Percentiles rank a stretch among this genome's conserved stretches.
Evolutionary conservation across 345 rosid genomes (phyloP).

Genomic region (Leavenworthia alabamica): DNA sequence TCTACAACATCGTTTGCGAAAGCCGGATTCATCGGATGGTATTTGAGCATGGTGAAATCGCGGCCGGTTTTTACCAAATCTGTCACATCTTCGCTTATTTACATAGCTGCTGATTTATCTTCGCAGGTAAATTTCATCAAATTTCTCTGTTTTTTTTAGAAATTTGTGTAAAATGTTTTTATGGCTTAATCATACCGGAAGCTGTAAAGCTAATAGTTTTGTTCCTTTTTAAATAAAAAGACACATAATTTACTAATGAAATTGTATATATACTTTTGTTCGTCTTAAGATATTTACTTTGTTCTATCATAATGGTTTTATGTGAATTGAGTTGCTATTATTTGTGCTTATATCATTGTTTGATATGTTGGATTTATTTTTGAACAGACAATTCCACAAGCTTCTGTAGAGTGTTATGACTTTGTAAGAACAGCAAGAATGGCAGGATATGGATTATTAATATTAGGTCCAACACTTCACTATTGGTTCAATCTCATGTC

Average conservation of each 20-base stretch:
- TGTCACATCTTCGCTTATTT: constrained; percentile 56
- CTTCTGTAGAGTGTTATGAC: constrained; percentile 55
- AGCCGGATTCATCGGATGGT: constrained; percentile 66
- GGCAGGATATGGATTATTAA: constrained; percentile 74
- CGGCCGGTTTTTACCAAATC: constrained; percentile 79
- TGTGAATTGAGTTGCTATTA: background rate
- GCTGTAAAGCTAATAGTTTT: background rate
- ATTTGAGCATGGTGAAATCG: constrained; percentile 74
- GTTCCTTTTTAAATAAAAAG: background rate
- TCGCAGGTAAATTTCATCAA: constrained; percentile 52
- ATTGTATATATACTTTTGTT: background rate
- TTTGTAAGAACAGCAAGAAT: constrained; percentile 66
- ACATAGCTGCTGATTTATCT: constrained; percentile 79
- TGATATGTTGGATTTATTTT: constrained; percentile 5
- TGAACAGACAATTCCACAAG: constrained; percentile 43
- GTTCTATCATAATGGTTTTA: background rate
- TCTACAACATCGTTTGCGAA: constrained; percentile 2
- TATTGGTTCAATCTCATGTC: constrained; percentile 83
- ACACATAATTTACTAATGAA: background rate
- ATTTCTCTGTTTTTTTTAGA: background rate
- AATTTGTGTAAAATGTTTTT: background rate
- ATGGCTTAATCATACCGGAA: background rate
- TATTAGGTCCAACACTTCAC: constrained; percentile 80
- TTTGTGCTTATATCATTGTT: background rate
- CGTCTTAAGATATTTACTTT: background rate